Evolutionary conservation across 2,329 filamentous ascomycete genomes (phyloP), one percentile per base, ranked within the genome.

Genomic region (Pseudofabraea citricarpa): DNA sequence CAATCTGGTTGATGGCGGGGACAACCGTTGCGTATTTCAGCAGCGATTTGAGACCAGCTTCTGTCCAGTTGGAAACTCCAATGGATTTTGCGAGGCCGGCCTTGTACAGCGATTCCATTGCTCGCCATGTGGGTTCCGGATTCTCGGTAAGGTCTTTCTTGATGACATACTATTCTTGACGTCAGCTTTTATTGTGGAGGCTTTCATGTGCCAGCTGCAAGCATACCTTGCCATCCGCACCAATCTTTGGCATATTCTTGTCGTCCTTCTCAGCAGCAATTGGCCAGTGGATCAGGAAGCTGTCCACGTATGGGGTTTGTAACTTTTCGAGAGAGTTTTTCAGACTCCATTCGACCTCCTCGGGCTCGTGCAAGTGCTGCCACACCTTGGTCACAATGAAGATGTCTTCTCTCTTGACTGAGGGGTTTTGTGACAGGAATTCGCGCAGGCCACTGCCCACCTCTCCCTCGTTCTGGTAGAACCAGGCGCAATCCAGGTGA

Each of bases 371-470:
- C 67, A 86, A 88, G 41, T 85, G 87, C 58, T 83, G 83, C 87
- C 88, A 94, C 27, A 90, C 76, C 74, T 95, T 94, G 57, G 83
- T 88, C 43, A 87, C 86, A 46, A 94, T 79, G 67, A 93, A 94
- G 49, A 94, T 68, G 45, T 94, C 86, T 62, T 85, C 78, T 48
- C 88, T 78, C 74, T 83, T 86, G 48, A 77, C 72, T 16, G 85
- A 85, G 5, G 79, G 69, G 45, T 59, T 57, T 22, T 36, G 32
- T 23, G 71, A 72, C 50, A 93, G 80, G 21, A 85, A 87, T 44
- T 87, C 82, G 59, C 79, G 77, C 44, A 94, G 75, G 10, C 85
- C 89, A 59, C 83, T 70, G 49, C 89, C 89, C 12, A 94, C 88
- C 64, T 91, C 87, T 32, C 83, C 76, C 66, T 95, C 89, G 63